Evolutionary conservation across 2,329 filamentous ascomycete species (phyloP).

Genomic region (Aschersonia sp.): DNA sequence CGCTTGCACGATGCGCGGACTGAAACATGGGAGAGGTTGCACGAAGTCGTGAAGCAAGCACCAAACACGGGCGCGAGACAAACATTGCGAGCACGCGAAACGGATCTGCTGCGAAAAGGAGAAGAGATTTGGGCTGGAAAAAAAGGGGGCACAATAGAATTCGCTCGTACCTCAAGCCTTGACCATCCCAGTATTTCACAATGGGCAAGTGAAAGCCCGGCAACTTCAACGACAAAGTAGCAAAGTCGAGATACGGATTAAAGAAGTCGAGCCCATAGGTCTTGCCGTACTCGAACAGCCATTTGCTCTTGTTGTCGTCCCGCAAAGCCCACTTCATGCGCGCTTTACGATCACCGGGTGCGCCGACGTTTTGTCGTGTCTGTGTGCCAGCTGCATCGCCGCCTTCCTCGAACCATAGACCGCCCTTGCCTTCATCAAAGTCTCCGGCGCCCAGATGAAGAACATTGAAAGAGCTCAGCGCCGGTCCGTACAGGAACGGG

Average conservation of each 20-base stretch:
- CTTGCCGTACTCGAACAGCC: slow-evolving; percentile 39
- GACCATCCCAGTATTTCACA: slow-evolving; percentile 68
- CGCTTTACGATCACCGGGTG: slow-evolving; percentile 35
- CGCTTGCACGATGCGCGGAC: no score
- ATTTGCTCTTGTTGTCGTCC: slow-evolving; percentile 31
- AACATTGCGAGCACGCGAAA: no score
- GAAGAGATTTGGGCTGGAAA: not conserved
- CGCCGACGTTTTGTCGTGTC: slow-evolving; percentile 28
- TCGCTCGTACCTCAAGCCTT: slow-evolving; percentile 51
- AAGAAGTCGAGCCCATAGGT: slow-evolving; percentile 56
- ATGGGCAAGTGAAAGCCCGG: slow-evolving; percentile 62
- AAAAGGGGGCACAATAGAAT: slow-evolving; percentile 1
- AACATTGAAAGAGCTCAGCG: slow-evolving; percentile 66
- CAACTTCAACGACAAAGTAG: slow-evolving; percentile 53
- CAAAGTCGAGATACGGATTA: slow-evolving; percentile 84
- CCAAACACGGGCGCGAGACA: not conserved
- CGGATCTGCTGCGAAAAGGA: not conserved
- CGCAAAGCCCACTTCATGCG: slow-evolving; percentile 46
- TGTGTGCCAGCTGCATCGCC: slow-evolving; percentile 41
- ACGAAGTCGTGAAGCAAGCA: slow-evolving; percentile 1
- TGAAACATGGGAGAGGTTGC: no score
- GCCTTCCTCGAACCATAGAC: slow-evolving; percentile 50
- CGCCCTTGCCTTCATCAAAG: slow-evolving; percentile 31
- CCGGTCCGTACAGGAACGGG: slow-evolving; percentile 76
- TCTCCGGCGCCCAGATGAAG: slow-evolving; percentile 48